phyloP scores from a whole-genome alignment of 78 protist genomes.

The Diacronema lutheri region DNA sequence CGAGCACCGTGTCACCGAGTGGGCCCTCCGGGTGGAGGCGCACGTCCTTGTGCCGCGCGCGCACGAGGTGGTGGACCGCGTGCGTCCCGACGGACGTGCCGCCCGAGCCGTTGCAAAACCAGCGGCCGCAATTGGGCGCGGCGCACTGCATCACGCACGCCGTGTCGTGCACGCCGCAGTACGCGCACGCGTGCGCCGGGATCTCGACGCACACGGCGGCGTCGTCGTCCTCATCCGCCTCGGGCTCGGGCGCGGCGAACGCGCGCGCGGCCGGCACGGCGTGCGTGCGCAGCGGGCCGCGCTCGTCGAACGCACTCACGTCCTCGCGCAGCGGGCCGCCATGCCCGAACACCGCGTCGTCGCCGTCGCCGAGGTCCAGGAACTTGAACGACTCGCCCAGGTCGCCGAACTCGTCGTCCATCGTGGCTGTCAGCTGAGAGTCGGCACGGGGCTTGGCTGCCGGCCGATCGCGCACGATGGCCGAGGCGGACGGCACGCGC shows the following conservation, averaged over 20 bases:
- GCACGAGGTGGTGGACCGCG: conserved; percentile 90
- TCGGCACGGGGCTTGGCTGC: too few species aligned
- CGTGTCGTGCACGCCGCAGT: conserved; percentile 90
- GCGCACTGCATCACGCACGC: conserved; percentile 84
- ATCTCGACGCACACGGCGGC: not conserved
- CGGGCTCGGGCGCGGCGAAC: not conserved
- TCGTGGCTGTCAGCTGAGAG: too few species aligned
- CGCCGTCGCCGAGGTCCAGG: too few species aligned
- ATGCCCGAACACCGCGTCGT: too few species aligned
- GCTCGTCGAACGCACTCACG: too few species aligned
- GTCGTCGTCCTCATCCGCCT: conserved; percentile 1
- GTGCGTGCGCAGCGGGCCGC: too few species aligned
- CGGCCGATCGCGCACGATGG: too few species aligned
- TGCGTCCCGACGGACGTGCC: conserved; percentile 48
- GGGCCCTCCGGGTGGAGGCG: conserved; percentile 68
- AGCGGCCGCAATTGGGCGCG: conserved; percentile 68
- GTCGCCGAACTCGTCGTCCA: too few species aligned
- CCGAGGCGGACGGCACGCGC: too few species aligned
- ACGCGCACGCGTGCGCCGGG: conserved; percentile 30
- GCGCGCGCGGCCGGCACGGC: too few species aligned
- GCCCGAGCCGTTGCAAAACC: conserved; percentile 91
- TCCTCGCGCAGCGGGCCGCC: too few species aligned
- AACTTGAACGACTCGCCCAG: too few species aligned
- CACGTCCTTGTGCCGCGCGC: conserved; percentile 89
- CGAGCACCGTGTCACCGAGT: conserved; percentile 73